These are phyloP conservation scores for Dillenia turbinata DNA, from an alignment of 164 flowering plant species.

Conservation along the genomic window DNA sequence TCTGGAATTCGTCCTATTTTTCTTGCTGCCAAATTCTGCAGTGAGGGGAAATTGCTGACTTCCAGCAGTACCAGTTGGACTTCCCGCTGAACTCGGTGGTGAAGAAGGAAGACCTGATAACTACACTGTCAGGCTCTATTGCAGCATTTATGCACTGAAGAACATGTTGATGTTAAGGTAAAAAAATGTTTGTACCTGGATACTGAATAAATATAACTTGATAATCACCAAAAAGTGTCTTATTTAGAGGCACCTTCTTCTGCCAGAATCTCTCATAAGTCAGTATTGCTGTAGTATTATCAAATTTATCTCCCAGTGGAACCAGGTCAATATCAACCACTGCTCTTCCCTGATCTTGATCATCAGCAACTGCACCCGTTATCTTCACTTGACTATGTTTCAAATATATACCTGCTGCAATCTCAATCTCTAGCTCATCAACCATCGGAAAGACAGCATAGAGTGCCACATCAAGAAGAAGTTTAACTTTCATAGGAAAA, in stretches of 20 bases:
- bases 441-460: conserved; percentile 72
- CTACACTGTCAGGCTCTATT: conserved; percentile 13
- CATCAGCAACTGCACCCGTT: conserved; percentile 85
- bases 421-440: conserved; percentile 76
- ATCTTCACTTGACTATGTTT: conserved; percentile 90
- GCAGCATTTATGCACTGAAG: background rate
- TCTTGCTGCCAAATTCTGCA: conserved; percentile 59
- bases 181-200: conserved; percentile 54
- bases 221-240: conserved; percentile 77
- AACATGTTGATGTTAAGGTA: background rate
- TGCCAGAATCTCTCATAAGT: conserved; percentile 75
- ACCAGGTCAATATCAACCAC: conserved; percentile 82
- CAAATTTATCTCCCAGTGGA: conserved; percentile 94
- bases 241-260: conserved; percentile 69
- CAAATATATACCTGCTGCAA: conserved; percentile 83
- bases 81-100: conserved; percentile 33
- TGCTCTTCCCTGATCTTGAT: conserved; percentile 66
- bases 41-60: conserved; percentile 50
- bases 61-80: conserved; percentile 54
- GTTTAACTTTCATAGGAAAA: conserved; percentile 83
- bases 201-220: conserved; percentile 57
- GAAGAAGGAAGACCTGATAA: conserved; percentile 72
- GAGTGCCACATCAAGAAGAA: conserved; percentile 65
- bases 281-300: conserved; percentile 80
- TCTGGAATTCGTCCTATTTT: conserved; percentile 52